Conservation (phyloP, 2,329 filamentous ascomycete genomes). For the Fusarium cicatricum region DNA sequence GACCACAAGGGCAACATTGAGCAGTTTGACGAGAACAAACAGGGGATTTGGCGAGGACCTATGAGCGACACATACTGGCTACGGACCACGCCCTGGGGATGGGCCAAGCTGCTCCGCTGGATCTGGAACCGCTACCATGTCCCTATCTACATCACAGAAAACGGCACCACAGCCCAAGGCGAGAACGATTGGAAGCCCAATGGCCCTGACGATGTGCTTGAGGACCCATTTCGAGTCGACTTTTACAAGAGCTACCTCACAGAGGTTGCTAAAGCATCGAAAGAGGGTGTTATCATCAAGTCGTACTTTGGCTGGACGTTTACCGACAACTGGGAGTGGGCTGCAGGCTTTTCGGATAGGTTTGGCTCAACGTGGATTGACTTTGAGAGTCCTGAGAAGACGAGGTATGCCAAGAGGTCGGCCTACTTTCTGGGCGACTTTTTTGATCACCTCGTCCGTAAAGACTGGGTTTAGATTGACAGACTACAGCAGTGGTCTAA, state of each 20-base stretch:
- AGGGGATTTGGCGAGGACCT: conserved; percentile 45
- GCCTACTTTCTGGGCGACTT: conserved; percentile 35
- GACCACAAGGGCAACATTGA: conserved; percentile 53
- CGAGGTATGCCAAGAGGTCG: conserved; percentile 35
- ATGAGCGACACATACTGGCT: conserved; percentile 53
- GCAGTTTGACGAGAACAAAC: conserved; percentile 46
- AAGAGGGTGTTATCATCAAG: conserved; percentile 50
- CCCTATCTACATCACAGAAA: conserved; percentile 55
- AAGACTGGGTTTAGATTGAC: conserved; percentile 6
- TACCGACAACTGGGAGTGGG: conserved; percentile 56
- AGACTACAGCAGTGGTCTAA: background rate
- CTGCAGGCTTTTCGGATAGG: conserved; percentile 50
- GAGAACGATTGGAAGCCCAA: conserved; percentile 47
- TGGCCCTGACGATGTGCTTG: conserved; percentile 44
- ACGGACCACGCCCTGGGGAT: conserved; percentile 49
- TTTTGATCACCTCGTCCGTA: conserved; percentile 26
- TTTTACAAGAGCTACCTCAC: conserved; percentile 51
- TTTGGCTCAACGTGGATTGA: conserved; percentile 54
- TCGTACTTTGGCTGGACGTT: conserved; percentile 54
- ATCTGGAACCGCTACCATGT: conserved; percentile 51
- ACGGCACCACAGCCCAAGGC: conserved; percentile 52
- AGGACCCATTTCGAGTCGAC: conserved; percentile 50
- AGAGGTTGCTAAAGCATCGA: conserved; percentile 48
- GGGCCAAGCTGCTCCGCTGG: conserved; percentile 50
- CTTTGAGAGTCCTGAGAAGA: conserved; percentile 36